Evolutionary conservation across 2,329 filamentous ascomycete genomes (phyloP).

Genomic region (Fusarium sp.): DNA sequence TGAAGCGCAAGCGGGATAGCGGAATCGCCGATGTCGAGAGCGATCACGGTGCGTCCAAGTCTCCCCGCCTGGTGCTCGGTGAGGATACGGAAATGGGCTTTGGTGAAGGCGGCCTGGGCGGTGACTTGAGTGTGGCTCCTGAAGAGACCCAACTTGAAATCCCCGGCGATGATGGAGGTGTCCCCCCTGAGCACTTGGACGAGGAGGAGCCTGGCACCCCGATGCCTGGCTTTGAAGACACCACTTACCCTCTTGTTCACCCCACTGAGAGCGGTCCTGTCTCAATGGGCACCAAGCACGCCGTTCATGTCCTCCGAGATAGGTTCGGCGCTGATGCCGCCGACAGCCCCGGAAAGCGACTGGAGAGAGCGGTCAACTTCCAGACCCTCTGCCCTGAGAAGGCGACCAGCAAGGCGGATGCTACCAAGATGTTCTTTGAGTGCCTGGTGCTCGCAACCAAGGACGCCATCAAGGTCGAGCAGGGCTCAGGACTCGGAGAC

Average conservation of each 20-base stretch:
- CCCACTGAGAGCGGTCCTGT: conserved; percentile 88
- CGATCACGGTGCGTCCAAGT: conserved; percentile 73
- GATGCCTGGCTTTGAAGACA: conserved; percentile 80
- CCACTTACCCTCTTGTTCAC: conserved; percentile 79
- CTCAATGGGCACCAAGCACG: conserved; percentile 92
- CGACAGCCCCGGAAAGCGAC: conserved; percentile 76
- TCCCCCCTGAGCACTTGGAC: conserved; percentile 54
- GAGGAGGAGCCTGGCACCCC: conserved; percentile 58
- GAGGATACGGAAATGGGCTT: conserved; percentile 70
- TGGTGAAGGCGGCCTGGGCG: conserved; percentile 62
- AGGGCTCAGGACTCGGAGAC: conserved; percentile 80
- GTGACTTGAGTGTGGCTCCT: conserved; percentile 64
- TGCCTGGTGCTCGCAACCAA: conserved; percentile 95
- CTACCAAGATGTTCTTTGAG: conserved; percentile 99
- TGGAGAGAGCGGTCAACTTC: conserved; percentile 84
- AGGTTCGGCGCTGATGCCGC: conserved; percentile 82
- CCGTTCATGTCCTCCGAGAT: conserved; percentile 93
- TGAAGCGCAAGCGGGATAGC: conserved; percentile 94
- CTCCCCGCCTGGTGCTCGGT: conserved; percentile 75
- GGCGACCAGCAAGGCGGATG: conserved; percentile 85
- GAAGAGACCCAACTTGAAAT: conserved; percentile 76
- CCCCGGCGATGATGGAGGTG: conserved; percentile 63
- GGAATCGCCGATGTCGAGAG: conserved; percentile 84
- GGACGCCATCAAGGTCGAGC: conserved; percentile 97
- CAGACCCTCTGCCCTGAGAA: conserved; percentile 89